Base-by-base conservation (phyloP, 1,139 yeast species). In the Magnusiomyces fungicola region DNA sequence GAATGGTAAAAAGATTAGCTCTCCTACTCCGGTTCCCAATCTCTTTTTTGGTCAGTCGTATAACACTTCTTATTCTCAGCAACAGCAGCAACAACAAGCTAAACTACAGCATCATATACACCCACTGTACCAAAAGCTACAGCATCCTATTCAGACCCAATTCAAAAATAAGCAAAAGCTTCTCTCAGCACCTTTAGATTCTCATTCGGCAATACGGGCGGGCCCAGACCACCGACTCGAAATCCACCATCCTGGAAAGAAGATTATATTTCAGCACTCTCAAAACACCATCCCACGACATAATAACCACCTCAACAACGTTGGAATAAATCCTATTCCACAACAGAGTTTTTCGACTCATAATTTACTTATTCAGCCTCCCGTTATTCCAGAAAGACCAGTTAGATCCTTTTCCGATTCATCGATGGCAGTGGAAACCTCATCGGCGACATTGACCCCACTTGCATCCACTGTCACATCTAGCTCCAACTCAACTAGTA, bases 321-420 rank as follows among this genome's bases (percentile, higher is more conserved):
- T 12, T 7, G 30, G 30, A 27, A 27, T 12, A 7, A 27, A 27
- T 12, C 30, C 30, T 7, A 12, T 27, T 12, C 7, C 30, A 12
- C 30, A 39, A n/a, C 4, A n/a, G 21, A 39, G 25, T 27, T 10
- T 41, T 18, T 41, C 44, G 4, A 29, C 34, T 10, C 44, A 41
- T 14, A 41, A 16, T 10, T 18, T 41, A 5, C 14, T 16, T 12
- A 6, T 16, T 10, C 10, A 27, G 19, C 16, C 18, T 32, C 34
- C n/a, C n/a, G n/a, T n/a, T n/a, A n/a, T 14, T 5, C 9, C 44
- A 5, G 45, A 42, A 30, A 23, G 16, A 42, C 30, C 27, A 4
- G 38, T 32, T 4, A 24, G 45, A 2, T 29, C 45, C 3, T 30
- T 42, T 42, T 42, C 45, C 16, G 45, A 42, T 19, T 32, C 45